Percentiles rank a stretch among this genome's conserved stretches.
These are phyloP conservation scores for Xylaria sp. DNA, from an alignment of 2,329 filamentous ascomycete species.

Conservation along the genomic window DNA sequence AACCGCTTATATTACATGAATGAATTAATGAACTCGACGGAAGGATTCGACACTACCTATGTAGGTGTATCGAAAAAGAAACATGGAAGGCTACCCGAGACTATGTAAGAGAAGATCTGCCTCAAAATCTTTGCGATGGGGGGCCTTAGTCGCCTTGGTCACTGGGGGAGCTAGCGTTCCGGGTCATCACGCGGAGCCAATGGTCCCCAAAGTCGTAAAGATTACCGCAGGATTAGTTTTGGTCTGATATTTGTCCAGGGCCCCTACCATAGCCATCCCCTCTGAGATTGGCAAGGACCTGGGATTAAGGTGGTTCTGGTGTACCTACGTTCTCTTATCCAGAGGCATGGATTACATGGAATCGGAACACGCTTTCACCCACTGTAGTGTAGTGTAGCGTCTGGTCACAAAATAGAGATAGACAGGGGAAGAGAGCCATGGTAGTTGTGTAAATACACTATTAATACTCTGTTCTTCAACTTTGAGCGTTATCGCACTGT, in stretches of 20 bases:
- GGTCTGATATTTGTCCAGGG: constrained; percentile 30
- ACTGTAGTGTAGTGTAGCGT: constrained; percentile 12
- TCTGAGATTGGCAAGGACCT: constrained; percentile 22
- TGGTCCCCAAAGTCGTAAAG: constrained; percentile 28
- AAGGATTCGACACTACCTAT: constrained; percentile 19
- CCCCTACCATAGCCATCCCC: constrained; percentile 12
- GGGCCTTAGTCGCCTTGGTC: background rate
- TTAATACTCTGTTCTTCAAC: background rate
- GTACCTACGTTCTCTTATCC: constrained; percentile 12
- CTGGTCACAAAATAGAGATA: constrained; percentile 7
- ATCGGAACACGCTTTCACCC: constrained; percentile 17
- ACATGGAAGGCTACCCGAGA: constrained; percentile 11
- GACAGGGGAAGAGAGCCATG: background rate
- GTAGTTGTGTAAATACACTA: background rate
- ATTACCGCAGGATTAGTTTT: constrained; percentile 33
- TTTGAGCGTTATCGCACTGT: constrained; percentile 7
- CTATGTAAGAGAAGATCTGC: constrained; percentile 24
- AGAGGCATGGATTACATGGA: constrained; percentile 24
- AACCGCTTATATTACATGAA: constrained; percentile 31
- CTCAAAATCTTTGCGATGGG: constrained; percentile 21
- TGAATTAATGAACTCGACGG: constrained; percentile 17
- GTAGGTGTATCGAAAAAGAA: constrained; percentile 11
- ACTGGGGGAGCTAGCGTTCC: background rate
- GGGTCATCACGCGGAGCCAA: constrained; percentile 27
- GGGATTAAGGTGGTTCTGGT: constrained; percentile 10